Evolutionary conservation across 2,329 filamentous ascomycete genomes (phyloP).

Genomic region (Aspergillus phoenicis): DNA sequence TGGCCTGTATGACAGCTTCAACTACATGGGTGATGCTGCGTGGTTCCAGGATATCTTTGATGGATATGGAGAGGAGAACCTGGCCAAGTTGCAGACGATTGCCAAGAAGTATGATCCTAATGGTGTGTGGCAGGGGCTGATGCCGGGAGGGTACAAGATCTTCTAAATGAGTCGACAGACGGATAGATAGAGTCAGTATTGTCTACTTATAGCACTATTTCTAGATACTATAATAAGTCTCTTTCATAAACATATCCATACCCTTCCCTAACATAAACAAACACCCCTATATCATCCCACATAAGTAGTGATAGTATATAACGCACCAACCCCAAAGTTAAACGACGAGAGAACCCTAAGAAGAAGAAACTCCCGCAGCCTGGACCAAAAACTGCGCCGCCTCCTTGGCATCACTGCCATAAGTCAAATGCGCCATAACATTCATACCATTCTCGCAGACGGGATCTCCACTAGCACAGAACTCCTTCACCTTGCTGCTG

Average conservation of each 20-base stretch:
- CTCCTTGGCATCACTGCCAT: constrained; percentile 38
- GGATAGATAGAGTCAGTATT: too few relatives aligned
- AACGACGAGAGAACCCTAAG: neutral
- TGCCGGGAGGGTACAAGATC: constrained; percentile 46
- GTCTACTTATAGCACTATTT: too few relatives aligned
- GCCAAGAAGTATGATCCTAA: constrained; percentile 42
- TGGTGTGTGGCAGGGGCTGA: constrained; percentile 40
- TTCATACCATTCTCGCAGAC: constrained; percentile 54
- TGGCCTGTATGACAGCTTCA: constrained; percentile 34
- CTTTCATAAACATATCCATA: neutral
- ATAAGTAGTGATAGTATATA: neutral
- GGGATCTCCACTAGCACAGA: constrained; percentile 54
- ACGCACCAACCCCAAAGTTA: neutral
- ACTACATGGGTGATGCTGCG: constrained; percentile 40
- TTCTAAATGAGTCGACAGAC: constrained; percentile 15
- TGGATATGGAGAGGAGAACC: constrained; percentile 40
- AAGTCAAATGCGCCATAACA: constrained; percentile 46
- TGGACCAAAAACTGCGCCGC: constrained; percentile 43
- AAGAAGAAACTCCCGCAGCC: constrained; percentile 23
- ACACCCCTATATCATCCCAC: neutral
- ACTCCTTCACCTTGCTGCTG: constrained; percentile 48
- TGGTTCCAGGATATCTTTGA: constrained; percentile 40
- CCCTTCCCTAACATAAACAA: neutral
- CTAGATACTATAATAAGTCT: too few relatives aligned
- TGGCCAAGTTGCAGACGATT: constrained; percentile 32